A percentile compares a stretch with the other conserved stretches of the same genome.
phyloP scores from a whole-genome alignment of 1,139 yeast genomes.

The Pichia sp. region DNA sequence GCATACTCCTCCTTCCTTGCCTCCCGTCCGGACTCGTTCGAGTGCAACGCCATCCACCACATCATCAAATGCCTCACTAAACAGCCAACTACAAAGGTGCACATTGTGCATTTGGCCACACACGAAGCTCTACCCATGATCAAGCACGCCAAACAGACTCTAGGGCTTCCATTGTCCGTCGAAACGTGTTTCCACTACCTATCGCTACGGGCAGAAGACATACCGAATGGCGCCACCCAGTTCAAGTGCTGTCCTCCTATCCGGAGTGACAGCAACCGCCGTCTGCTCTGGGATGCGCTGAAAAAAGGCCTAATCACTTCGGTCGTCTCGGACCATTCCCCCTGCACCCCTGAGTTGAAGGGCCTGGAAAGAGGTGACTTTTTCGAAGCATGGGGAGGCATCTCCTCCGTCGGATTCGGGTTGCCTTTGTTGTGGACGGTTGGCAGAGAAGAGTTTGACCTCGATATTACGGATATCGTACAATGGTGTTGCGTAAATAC shows the following conservation, averaged over 20 bases:
- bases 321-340: constrained; percentile 92
- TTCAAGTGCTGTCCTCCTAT: constrained; percentile 96
- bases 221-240: constrained; percentile 71
- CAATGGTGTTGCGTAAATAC: constrained; percentile 81
- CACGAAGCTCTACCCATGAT: constrained; percentile 74
- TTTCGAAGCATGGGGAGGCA: constrained; percentile 96
- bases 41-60: constrained; percentile 73
- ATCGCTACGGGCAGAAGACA: constrained; percentile 68
- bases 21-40: constrained; percentile 85
- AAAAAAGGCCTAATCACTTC: constrained; percentile 64
- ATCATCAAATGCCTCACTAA: constrained; percentile 59
- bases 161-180: constrained; percentile 60
- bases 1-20: constrained; percentile 70
- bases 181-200: constrained; percentile 95
- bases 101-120: constrained; percentile 87
- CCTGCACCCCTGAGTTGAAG: constrained; percentile 89
- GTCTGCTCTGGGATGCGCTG: constrained; percentile 72
- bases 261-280: constrained; percentile 65
- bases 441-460: constrained; percentile 49
- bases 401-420: constrained; percentile 88
- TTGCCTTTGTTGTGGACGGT: constrained; percentile 76
- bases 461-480: constrained; percentile 58
- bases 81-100: constrained; percentile 66
- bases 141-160: constrained; percentile 52
- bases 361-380: constrained; percentile 81